Base-by-base conservation (phyloP, 1,139 yeast species). In the Eremothecium coryli region DNA sequence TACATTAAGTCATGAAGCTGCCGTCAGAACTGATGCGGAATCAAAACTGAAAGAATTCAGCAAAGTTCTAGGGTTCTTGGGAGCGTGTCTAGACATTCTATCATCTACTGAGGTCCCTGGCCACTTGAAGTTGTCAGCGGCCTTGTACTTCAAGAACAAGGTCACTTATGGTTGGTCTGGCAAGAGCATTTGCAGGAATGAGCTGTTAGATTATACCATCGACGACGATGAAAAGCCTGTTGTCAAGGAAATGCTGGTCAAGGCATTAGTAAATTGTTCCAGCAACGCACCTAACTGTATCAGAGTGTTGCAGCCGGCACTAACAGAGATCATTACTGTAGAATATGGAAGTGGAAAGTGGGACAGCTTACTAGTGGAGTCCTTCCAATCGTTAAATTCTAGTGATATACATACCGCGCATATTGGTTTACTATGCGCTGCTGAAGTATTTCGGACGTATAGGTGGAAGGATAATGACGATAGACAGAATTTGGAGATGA, bases 121-220 rank as follows among this genome's bases (percentile, higher is more conserved):
- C 1, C 70, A 69, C 21, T 71, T 82, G 30, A 75, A 78, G 45
- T 70, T 76, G 34, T 90, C 95, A 9, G 82, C 94, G 12, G 93
- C 94, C 0, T 79, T 90, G 18, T 88, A 77, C 56, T 75, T 90
- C 61, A 90, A 90, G 55, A 90, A 90, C 56, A 66, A 77, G 40
- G 67, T 86, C 18, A 62, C 70, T 10, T 70, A 71, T 38, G 68
- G 70, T 41, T 90, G 97, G 97, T 51, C 49, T 15, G 54, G 58
- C 8, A 46, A 49, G 14, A 40, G 43, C 13, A 33, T 36, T 3
- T 47, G 51, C 14, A 52, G 52, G 11, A 56, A 57, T 3, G 66
- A 61, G 4, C 47, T 52, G 14, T 37, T 46, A 10, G 51, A 52
- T 3, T 43, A 49, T 13, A 52, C 46, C 12, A 74, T 85, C 12